phyloP scores from a whole-genome alignment of 2,329 filamentous ascomycete species.

The Trichoderma sp. region DNA sequence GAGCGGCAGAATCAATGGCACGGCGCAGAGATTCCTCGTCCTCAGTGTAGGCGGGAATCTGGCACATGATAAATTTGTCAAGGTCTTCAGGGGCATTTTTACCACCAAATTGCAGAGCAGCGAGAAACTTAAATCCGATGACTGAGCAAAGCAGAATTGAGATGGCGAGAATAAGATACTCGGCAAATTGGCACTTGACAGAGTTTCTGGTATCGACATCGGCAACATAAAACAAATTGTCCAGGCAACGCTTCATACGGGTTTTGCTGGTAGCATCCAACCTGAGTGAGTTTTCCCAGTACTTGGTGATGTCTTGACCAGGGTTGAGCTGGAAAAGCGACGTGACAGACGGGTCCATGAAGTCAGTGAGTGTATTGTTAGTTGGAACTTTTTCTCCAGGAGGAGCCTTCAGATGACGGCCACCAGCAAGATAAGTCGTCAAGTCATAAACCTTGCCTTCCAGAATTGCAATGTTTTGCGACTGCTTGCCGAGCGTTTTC shows the following conservation, averaged over 20 bases:
- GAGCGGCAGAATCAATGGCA: slow-evolving; percentile 92
- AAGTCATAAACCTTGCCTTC: slow-evolving; percentile 84
- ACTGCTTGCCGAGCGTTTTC: slow-evolving; percentile 63
- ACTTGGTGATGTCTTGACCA: slow-evolving; percentile 79
- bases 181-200: slow-evolving; percentile 78
- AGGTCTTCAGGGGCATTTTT: slow-evolving; percentile 94
- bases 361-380: slow-evolving; percentile 62
- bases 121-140: slow-evolving; percentile 95
- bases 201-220: slow-evolving; percentile 91
- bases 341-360: slow-evolving; percentile 77
- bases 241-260: slow-evolving; percentile 79
- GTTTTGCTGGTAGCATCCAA: slow-evolving; percentile 58
- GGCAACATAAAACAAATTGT: slow-evolving; percentile 94
- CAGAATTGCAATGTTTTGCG: slow-evolving; percentile 74
- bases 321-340: slow-evolving; percentile 74
- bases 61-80: slow-evolving; percentile 97
- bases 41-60: slow-evolving; percentile 96
- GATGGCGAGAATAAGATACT: slow-evolving; percentile 85
- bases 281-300: slow-evolving; percentile 69
- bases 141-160: slow-evolving; percentile 78
- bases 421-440: slow-evolving; percentile 77
- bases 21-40: slow-evolving; percentile 96
- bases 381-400: slow-evolving; percentile 51
- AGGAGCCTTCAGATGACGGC: slow-evolving; percentile 63
- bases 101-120: slow-evolving; percentile 87